These are phyloP conservation scores for Entomortierella parvispora DNA, from an alignment of 192 early-diverging fungal genomes.

Conservation along the genomic window DNA sequence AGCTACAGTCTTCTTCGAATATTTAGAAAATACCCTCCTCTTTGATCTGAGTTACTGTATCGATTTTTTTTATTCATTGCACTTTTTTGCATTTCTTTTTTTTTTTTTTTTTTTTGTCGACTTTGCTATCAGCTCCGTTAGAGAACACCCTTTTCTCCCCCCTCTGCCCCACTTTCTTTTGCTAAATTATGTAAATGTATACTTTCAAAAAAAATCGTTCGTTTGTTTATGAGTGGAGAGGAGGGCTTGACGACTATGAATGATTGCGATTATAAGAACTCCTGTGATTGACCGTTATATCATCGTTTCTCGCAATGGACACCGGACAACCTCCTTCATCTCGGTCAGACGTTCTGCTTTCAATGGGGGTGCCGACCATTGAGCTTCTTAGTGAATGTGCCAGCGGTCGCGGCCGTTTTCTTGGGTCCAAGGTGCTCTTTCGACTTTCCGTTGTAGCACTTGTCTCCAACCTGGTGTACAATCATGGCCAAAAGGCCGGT, in stretches of 20 bases:
- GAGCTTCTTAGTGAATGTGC: background rate
- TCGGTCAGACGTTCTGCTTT: too few relatives aligned
- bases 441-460: constrained; percentile 14
- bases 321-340: too few relatives aligned
- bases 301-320: too few relatives aligned
- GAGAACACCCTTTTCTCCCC: too few relatives aligned
- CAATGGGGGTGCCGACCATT: too few relatives aligned
- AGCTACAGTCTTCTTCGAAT: background rate
- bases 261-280: too few relatives aligned
- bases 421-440: background rate
- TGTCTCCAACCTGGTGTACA: constrained; percentile 43
- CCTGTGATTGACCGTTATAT: too few relatives aligned
- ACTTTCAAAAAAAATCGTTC: too few relatives aligned
- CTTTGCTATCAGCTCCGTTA: too few relatives aligned
- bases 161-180: background rate
- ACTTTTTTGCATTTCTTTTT: background rate
- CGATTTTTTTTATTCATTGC: background rate
- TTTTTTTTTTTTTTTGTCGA: background rate
- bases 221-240: too few relatives aligned
- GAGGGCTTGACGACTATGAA: too few relatives aligned
- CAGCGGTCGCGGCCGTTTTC: background rate
- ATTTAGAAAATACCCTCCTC: background rate
- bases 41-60: background rate
- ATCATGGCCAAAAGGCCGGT: constrained; percentile 59
- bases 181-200: background rate